Percentiles rank a stretch among this genome's conserved stretches.
Evolutionary conservation across 129 eudicot genomes (phyloP).

Genomic region (Flaveria brownii): DNA sequence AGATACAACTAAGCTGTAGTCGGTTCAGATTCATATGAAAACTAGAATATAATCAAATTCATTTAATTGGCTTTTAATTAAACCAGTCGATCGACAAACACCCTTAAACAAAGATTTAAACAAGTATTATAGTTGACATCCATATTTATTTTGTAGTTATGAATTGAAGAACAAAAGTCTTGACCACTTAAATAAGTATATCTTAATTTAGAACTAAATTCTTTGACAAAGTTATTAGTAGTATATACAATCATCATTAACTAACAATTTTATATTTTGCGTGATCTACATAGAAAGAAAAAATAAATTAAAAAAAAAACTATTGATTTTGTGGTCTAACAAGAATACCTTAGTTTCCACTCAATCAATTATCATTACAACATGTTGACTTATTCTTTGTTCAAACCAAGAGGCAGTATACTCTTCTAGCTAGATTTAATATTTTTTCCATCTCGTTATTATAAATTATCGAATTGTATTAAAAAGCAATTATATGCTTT

Average conservation of each 20-base stretch:
- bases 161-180: not conserved
- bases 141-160: not conserved
- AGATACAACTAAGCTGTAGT: no score
- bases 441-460: not conserved
- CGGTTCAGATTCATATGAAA: no score
- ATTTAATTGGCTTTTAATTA: no score
- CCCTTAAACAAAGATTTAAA: no score
- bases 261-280: not conserved
- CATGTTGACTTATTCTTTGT: constrained; percentile 26
- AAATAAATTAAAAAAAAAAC: not conserved
- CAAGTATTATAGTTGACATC: no score
- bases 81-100: no score
- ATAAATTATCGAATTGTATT: no score
- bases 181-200: not conserved
- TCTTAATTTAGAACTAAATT: not conserved
- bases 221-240: not conserved
- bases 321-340: not conserved
- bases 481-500: no score
- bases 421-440: not conserved
- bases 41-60: no score
- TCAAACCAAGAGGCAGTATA: constrained; percentile 14
- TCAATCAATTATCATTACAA: constrained; percentile 24
- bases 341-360: constrained; percentile 34
- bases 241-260: not conserved
- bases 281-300: not conserved